Evolutionary conservation across 1,284 basidiomycete species (phyloP).

Genomic region (Apiotrichum sp.): DNA sequence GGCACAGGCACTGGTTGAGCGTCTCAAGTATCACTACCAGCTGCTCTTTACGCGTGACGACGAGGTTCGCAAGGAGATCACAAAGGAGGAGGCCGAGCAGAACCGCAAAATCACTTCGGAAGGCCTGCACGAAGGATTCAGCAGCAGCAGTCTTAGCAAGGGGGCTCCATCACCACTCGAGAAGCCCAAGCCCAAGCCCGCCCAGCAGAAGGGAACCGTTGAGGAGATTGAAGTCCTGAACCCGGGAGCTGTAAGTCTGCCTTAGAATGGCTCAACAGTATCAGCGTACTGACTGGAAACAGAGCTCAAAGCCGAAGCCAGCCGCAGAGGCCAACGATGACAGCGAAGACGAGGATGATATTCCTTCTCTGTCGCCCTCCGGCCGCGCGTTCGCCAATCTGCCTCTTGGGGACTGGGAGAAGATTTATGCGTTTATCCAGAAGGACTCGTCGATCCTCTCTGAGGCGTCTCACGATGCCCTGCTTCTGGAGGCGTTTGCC

Average conservation of each 20-base stretch:
- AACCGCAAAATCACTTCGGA: constrained; percentile 76
- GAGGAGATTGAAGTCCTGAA: constrained; percentile 76
- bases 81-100: constrained; percentile 54
- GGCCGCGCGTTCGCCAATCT: constrained; percentile 71
- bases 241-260: constrained; percentile 49
- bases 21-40: constrained; percentile 56
- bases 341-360: constrained; percentile 58
- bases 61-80: constrained; percentile 47
- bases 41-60: constrained; percentile 56
- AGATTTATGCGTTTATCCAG: constrained; percentile 77
- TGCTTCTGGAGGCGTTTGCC: constrained; percentile 85
- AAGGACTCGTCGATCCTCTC: constrained; percentile 58
- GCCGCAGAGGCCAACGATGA: constrained; percentile 40
- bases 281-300: no score
- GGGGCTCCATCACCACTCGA: constrained; percentile 44
- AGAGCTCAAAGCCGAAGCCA: constrained; percentile 5
- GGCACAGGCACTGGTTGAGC: constrained; percentile 51
- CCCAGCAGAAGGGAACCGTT: constrained; percentile 39
- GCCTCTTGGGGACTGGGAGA: constrained; percentile 63
- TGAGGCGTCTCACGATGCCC: constrained; percentile 69
- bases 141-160: constrained; percentile 51
- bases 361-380: constrained; percentile 59
- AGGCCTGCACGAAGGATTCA: constrained; percentile 80
- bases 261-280: no score
- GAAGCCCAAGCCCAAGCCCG: constrained; percentile 48